Base-by-base conservation (phyloP, 177 flowering plant species). In the Vitis hybrid region DNA sequence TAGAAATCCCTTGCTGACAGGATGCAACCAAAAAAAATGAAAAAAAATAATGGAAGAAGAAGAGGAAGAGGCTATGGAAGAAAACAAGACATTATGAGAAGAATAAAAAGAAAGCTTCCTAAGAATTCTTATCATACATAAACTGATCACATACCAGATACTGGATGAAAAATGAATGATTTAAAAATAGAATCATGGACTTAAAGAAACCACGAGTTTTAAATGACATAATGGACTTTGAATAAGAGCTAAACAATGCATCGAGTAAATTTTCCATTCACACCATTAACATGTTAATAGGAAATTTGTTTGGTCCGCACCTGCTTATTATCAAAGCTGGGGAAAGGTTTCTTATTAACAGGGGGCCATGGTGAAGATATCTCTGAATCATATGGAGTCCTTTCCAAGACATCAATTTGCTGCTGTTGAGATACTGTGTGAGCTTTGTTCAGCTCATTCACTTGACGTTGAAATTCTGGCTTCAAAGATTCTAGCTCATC, bases 401-500 rank as follows among this genome's bases (percentile, higher is more conserved):
- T 71, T 15, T 79, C 85, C 11, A 27, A 56, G 27, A 74, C 77
- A 73, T 80, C 83, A 52, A 62, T 19, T 72, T 76, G 74, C 71
- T 64, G 60, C 55, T 49, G 60, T 70, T 76, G 85, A 76, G 79
- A 50, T 56, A 68, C 74, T 2, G 63, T 27, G 66, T 72, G 65
- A 55, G 72, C 82, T 66, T 63, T 82, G 69, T 90, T 86, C 66
- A 84, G 71, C 74, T 90, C 90, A 69, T 86, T 73, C 65, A 88
- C 74, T 72, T 52, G 88, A 58, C 73, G 84, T 19, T 79, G 75
- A 54, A 88, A 83, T 75, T 83, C 82, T 17, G 98, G 93, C 81
- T 96, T 92, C 78, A 93, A 68, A 62, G 79, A 68, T 67, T 96
- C 99, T 63, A 96, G 81, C 82, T 96, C 99, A 68, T 86, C 87